These are phyloP conservation scores for Ophiostoma sp. DNA, from an alignment of 2,329 filamentous ascomycete species.

Conservation along the genomic window DNA sequence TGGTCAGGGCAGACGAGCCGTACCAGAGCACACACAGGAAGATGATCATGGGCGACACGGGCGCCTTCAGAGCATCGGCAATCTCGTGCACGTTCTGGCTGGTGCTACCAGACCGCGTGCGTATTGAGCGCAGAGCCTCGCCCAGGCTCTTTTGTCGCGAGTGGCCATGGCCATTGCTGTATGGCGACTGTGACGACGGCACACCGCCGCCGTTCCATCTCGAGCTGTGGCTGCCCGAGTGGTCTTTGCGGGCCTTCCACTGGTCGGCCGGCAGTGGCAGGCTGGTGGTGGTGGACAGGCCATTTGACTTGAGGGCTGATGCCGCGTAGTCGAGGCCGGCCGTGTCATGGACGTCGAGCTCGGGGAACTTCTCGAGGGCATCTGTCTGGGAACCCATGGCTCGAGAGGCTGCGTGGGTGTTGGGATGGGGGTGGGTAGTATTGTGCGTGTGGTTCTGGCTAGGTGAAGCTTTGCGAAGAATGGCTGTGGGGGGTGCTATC, in stretches of 20 bases:
- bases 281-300: slow-evolving; percentile 32
- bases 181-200: not conserved
- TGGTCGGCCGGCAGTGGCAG: slow-evolving; percentile 35
- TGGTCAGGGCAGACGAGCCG: slow-evolving; percentile 88
- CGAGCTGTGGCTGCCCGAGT: slow-evolving; percentile 36
- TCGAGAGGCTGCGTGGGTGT: not conserved
- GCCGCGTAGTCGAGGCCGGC: slow-evolving; percentile 24
- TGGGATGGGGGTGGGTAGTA: not conserved
- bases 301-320: slow-evolving; percentile 30
- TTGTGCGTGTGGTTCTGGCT: slow-evolving; percentile 4
- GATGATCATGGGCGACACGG: slow-evolving; percentile 84
- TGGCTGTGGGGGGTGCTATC: slow-evolving; percentile 16
- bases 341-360: slow-evolving; percentile 40
- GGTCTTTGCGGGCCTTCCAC: slow-evolving; percentile 58
- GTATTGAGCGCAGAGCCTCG: slow-evolving; percentile 80
- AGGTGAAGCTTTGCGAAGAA: slow-evolving; percentile 19
- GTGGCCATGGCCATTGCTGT: slow-evolving; percentile 45
- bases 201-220: slow-evolving; percentile 30
- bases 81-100: slow-evolving; percentile 92
- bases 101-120: slow-evolving; percentile 75
- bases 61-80: slow-evolving; percentile 82
- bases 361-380: slow-evolving; percentile 54
- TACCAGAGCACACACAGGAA: slow-evolving; percentile 88
- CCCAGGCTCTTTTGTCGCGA: slow-evolving; percentile 77
- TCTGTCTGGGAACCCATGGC: slow-evolving; percentile 26